phyloP scores from a whole-genome alignment of 805 yeast species.

The Kodamaea sagamina region DNA sequence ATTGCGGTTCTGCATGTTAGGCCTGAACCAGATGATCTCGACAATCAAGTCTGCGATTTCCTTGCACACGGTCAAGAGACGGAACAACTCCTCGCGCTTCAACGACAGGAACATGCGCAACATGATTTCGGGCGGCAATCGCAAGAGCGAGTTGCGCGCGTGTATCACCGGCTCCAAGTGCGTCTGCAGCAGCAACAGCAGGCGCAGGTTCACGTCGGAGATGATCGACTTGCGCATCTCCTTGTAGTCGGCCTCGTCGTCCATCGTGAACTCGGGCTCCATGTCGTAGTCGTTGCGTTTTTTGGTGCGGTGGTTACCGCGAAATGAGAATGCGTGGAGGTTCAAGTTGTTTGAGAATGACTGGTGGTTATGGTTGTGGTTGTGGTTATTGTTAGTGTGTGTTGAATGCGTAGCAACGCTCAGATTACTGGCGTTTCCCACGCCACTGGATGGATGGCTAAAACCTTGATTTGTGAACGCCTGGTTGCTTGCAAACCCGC shows the following conservation, averaged over 20 bases:
- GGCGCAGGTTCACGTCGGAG: conserved; percentile 12
- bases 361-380: no score
- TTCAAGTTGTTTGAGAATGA: neutral
- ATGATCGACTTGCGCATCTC: conserved; percentile 39
- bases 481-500: no score
- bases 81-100: conserved; percentile 60
- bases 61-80: conserved; percentile 71
- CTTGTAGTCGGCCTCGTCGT: conserved; percentile 35
- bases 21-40: conserved; percentile 86
- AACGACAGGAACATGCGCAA: conserved; percentile 66
- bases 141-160: conserved; percentile 40
- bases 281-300: conserved; percentile 7
- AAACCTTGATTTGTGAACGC: no score
- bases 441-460: no score
- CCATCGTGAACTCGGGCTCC: conserved; percentile 32
- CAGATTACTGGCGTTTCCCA: no score
- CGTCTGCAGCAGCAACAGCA: conserved; percentile 12
- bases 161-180: conserved; percentile 4
- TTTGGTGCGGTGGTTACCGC: neutral
- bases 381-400: no score
- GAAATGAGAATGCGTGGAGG: conserved; percentile 1
- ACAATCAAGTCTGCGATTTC: conserved; percentile 78
- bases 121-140: conserved; percentile 61
- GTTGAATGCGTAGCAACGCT: no score
- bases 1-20: conserved; percentile 56